A percentile compares a stretch with the other conserved stretches of the same genome.
Conservation (phyloP, 139 green algal species). For the Ulvella scutata region DNA sequence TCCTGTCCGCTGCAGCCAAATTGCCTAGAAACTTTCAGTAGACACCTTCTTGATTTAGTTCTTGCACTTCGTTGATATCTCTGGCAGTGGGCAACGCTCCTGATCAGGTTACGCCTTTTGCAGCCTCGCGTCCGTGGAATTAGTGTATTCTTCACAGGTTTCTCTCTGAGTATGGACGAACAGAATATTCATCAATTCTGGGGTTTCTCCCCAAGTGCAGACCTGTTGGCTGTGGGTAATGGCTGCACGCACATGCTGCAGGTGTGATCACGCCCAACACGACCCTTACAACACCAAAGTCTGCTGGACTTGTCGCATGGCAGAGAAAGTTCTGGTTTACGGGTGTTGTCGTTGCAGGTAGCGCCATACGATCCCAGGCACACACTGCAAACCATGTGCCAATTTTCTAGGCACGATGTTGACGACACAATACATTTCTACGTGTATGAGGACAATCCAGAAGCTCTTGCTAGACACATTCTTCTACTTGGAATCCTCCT, state of each 20-base stretch:
- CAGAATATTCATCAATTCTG: constrained; percentile 46
- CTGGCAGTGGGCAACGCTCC: too few relatives aligned
- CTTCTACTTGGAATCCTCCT: constrained; percentile 41
- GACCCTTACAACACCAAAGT: too few relatives aligned
- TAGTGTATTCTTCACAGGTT: too few relatives aligned
- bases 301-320: not conserved
- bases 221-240: constrained; percentile 9
- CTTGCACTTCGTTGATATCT: too few relatives aligned
- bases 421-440: constrained; percentile 20
- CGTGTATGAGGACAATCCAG: constrained; percentile 46
- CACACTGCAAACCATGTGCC: constrained; percentile 28
- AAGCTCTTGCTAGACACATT: constrained; percentile 44
- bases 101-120: too few relatives aligned
- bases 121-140: too few relatives aligned
- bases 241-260: not conserved
- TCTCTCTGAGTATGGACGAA: constrained; percentile 52
- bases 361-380: constrained; percentile 40
- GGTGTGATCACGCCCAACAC: too few relatives aligned
- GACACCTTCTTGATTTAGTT: too few relatives aligned
- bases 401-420: not conserved
- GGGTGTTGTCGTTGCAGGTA: constrained; percentile 15
- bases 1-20: too few relatives aligned
- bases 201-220: constrained; percentile 25
- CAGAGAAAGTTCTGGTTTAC: not conserved
- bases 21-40: too few relatives aligned